Evolutionary conservation across 805 yeast genomes (phyloP), one percentile per base, ranked within the genome.

Genomic region (Ascoidea rubescens): DNA sequence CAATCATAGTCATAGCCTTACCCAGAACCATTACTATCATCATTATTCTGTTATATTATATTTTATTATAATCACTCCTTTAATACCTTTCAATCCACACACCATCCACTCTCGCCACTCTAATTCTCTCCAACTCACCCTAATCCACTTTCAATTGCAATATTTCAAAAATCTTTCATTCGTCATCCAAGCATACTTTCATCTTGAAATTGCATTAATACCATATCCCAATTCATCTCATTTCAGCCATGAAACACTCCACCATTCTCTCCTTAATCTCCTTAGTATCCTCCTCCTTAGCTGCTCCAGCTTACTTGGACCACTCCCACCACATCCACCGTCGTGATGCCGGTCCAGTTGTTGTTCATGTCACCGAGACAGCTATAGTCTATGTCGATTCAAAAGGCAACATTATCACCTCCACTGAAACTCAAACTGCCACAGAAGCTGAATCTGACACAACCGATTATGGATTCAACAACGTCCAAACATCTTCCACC

Each of bases 361-460:
- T 14, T 37, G 43, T 37, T 4, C 43, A 37, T 10, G 43, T 37
- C 43, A 37, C 43, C 4, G 43, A 72, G 43, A 55, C 57, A 4
- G 54, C 53, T n/a, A 52, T 55, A 5, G 68, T 69, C 33, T 62
- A 68, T 50, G 73, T 70, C 52, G 67, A 67, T 48, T 68, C 59
- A 49, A 58, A 65, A 53, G 70, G 70, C 57, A 56, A 59, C 55
- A 53, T 64, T 8, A 54, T 63, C 50, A 54, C 62, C 43, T 56
- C 57, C 31, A 56, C 62, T 5, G 44, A 45, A 10, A 46, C 48
- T 3, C 28, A 45, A 16, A 45, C 62, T 32, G 47, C 60, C 28
- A 37, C 54, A 37, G 51, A 53, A 47, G 43, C 43, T 10, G n/a
- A 14, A 31, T 30, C 47, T 14, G 51, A 28, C 21, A 14, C 51